Percentiles rank a stretch among this genome's conserved stretches.
Evolutionary conservation across 257 asterid species (phyloP).

Genomic region (Jaltomata sinuosa): DNA sequence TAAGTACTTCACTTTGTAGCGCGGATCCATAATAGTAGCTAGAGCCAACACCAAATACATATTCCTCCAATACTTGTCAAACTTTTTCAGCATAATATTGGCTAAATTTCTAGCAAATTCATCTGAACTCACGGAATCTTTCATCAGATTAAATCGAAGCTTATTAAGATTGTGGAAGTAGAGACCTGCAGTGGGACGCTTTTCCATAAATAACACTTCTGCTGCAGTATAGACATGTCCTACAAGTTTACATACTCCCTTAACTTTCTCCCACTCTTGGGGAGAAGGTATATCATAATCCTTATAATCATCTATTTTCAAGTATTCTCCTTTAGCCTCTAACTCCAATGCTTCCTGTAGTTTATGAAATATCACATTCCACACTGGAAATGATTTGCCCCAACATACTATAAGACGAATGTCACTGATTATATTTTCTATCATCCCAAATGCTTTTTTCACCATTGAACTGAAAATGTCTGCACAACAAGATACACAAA

Average conservation of each 20-base stretch:
- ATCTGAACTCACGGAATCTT: constrained; percentile 1
- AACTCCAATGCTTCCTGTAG: constrained; percentile 9
- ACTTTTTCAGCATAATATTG: constrained; percentile 8
- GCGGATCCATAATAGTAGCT: constrained; percentile 23
- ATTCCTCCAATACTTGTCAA: constrained; percentile 9
- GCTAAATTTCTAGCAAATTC: not conserved
- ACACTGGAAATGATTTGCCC: not conserved
- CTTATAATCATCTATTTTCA: not conserved
- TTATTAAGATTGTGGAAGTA: constrained; percentile 10
- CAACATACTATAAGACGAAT: not conserved
- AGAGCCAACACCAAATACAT: constrained; percentile 13
- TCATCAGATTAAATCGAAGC: constrained; percentile 6
- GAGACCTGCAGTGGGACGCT: constrained; percentile 4
- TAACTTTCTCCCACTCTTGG: constrained; percentile 18
- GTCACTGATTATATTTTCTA: not conserved
- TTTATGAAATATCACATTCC: constrained; percentile 5
- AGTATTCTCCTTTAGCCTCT: constrained; percentile 7
- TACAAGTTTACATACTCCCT: constrained; percentile 6
- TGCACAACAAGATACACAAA: constrained; percentile 14
- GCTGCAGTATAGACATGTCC: constrained; percentile 8
- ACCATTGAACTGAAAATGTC: constrained; percentile 13
- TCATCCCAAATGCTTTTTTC: constrained; percentile 6
- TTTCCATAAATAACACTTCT: constrained; percentile 5
- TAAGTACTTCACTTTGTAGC: constrained; percentile 17
- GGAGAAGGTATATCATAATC: constrained; percentile 3